Conservation (phyloP, 2,329 filamentous ascomycete species). For the Trichoderma gracile region DNA sequence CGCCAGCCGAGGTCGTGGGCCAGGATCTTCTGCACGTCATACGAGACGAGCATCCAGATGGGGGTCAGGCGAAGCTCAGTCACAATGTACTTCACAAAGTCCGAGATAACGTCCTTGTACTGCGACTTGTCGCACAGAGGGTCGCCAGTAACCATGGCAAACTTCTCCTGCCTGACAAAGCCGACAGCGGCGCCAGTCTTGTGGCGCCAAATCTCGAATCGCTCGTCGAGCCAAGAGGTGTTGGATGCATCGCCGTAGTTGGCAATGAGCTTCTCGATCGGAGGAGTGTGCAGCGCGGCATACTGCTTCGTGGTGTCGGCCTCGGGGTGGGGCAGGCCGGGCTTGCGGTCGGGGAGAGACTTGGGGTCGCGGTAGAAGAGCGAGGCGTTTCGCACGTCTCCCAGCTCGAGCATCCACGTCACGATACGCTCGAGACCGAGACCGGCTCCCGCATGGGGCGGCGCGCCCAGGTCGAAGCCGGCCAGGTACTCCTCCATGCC, state of each 20-base stretch:
- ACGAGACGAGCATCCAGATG: slow-evolving; percentile 85
- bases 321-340: slow-evolving; percentile 78
- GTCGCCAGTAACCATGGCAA: slow-evolving; percentile 82
- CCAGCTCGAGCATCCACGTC: slow-evolving; percentile 81
- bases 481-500: slow-evolving; percentile 88
- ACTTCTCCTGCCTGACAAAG: slow-evolving; percentile 74
- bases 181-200: slow-evolving; percentile 81
- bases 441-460: slow-evolving; percentile 86
- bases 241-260: slow-evolving; percentile 96
- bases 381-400: slow-evolving; percentile 85
- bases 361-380: slow-evolving; percentile 87
- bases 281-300: slow-evolving; percentile 60
- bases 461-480: slow-evolving; percentile 84
- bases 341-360: slow-evolving; percentile 70
- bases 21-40: slow-evolving; percentile 75
- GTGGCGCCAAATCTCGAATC: slow-evolving; percentile 87
- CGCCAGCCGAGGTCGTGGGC: slow-evolving; percentile 82
- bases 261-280: slow-evolving; percentile 83
- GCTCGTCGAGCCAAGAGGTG: slow-evolving; percentile 88
- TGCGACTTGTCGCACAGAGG: slow-evolving; percentile 81
- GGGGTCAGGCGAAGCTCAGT: slow-evolving; percentile 71
- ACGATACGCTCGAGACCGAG: slow-evolving; percentile 87
- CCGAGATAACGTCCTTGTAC: slow-evolving; percentile 69
- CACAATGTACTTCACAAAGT: slow-evolving; percentile 74
- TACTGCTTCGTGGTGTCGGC: slow-evolving; percentile 67